These are phyloP conservation scores for Solanum rostratum DNA, from an alignment of 257 asterid genomes.

Conservation along the genomic window DNA sequence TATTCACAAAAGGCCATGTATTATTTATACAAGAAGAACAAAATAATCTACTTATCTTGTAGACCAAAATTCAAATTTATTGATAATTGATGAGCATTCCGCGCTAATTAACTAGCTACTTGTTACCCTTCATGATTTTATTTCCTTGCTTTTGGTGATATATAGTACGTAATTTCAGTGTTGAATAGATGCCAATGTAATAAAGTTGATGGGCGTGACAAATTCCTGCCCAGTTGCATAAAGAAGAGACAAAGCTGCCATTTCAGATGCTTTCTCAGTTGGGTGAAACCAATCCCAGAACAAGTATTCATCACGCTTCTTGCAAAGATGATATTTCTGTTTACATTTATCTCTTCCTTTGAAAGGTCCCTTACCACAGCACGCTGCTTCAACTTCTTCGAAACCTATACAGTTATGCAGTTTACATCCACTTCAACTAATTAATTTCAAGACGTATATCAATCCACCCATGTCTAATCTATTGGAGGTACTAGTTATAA, in stretches of 20 bases:
- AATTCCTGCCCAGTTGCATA: not conserved
- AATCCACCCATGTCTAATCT: no score
- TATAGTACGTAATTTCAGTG: not conserved
- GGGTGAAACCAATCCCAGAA: conserved; percentile 62
- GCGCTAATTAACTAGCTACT: not conserved
- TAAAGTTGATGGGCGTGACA: conserved; percentile 19
- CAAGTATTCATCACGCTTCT: conserved; percentile 17
- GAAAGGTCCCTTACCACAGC: conserved; percentile 43
- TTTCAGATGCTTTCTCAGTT: conserved; percentile 26
- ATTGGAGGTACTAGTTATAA: no score
- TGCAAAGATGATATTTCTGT: conserved; percentile 21
- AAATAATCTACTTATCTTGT: not conserved
- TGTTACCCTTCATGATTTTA: not conserved
- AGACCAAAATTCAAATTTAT: not conserved
- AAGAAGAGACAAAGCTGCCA: conserved; percentile 24
- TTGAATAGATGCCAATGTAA: conserved; percentile 3
- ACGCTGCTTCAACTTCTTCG: conserved; percentile 24
- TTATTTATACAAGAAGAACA: not conserved
- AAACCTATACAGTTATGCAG: conserved; percentile 4
- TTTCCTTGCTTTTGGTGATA: not conserved
- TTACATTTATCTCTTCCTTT: conserved; percentile 28
- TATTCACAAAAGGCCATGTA: not conserved
- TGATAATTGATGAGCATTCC: not conserved
- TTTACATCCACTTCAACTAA: not conserved
- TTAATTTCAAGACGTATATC: not conserved